Evolutionary conservation across 1,284 basidiomycete species (phyloP), one percentile per base, ranked within the genome.

Genomic region (Leccinum pallidistipes): DNA sequence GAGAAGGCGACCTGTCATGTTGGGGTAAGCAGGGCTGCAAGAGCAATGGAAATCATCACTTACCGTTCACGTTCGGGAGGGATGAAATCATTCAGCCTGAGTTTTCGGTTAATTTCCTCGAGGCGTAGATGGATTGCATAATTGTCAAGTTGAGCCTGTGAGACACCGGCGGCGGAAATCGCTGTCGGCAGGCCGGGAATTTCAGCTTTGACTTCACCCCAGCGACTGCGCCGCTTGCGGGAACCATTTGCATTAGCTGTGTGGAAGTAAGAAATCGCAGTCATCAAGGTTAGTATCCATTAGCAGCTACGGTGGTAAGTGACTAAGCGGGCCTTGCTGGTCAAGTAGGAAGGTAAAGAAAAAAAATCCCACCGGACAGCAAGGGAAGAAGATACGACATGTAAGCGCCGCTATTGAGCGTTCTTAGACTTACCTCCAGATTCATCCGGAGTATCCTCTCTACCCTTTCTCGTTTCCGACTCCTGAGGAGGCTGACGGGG

Each of bases 101-200:
- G 82, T 78, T 98, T 98, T 69, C 93, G 86, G 69, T 95, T 95
- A 74, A 99, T 98, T 79, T 99, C 97, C 77, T 99, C 97, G 59
- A 99, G 81, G 61, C 97, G 86, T 56, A 98, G 83, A 71, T 96
- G 94, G 62, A 95, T 96, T 55, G 94, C 93, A 75, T 98, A 98
- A 71, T 94, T 95, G 78, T 97, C 95, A 58, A 98, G 87, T 74
- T 97, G 94, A 59, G 90, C 87, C 70, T 94, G 92, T 21, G 94
- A 93, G 57, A 98, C 93, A 65, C 94, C 93, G 59, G 90, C 86
- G 59, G 94, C 93, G 66, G 89, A 91, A 66, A 98, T 95, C 58
- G 94, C 93, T 55, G 94, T 95, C 12, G 96, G 96, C 60, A 97
- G 77, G 60, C 94, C 94, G 60, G 94, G 91, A 57, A 94, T 90